Percentiles rank a stretch among this genome's conserved stretches.
Conservation (phyloP, 2,329 filamentous ascomycete genomes). For the Xenoacremonium recifei region DNA sequence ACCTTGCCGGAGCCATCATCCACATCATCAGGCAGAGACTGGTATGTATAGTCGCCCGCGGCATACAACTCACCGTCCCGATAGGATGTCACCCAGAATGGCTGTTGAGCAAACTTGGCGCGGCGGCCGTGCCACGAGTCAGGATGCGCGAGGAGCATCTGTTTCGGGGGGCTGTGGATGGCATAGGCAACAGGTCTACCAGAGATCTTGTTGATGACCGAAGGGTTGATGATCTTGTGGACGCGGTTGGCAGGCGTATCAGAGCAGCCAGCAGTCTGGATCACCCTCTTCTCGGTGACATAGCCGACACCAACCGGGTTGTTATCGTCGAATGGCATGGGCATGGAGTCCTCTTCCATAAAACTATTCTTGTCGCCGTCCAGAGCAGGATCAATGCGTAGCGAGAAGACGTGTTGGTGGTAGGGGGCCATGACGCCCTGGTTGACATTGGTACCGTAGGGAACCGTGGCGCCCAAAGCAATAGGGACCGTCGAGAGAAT, state of each 20-base stretch:
- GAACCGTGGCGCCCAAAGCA: slow-evolving; percentile 1
- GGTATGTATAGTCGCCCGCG: slow-evolving; percentile 10
- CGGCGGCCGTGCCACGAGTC: slow-evolving; percentile 7
- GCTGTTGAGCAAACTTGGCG: slow-evolving; percentile 4
- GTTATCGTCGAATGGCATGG: slow-evolving; percentile 5
- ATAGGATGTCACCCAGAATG: slow-evolving; percentile 8
- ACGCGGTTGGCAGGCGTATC: slow-evolving; percentile 8
- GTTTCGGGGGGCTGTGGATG: slow-evolving; percentile 5
- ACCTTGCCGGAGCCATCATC: background rate
- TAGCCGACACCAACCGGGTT: slow-evolving; percentile 8
- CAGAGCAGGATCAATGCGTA: slow-evolving; percentile 11
- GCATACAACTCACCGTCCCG: slow-evolving; percentile 8
- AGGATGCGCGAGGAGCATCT: slow-evolving; percentile 6
- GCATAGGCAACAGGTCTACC: slow-evolving; percentile 4
- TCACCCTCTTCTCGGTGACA: slow-evolving; percentile 4
- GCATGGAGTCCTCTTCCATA: slow-evolving; percentile 7
- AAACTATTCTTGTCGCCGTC: slow-evolving; percentile 13
- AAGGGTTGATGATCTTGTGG: slow-evolving; percentile 10
- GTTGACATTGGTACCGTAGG: slow-evolving; percentile 10
- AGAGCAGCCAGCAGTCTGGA: slow-evolving; percentile 1
- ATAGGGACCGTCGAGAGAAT: slow-evolving; percentile 11
- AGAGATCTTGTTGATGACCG: slow-evolving; percentile 6
- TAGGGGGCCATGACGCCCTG: slow-evolving; percentile 10
- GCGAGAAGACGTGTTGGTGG: slow-evolving; percentile 12
- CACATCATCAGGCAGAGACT: slow-evolving; percentile 7